A percentile compares a stretch with the other conserved stretches of the same genome.
phyloP scores from a whole-genome alignment of 768 basidiomycete genomes.

The Rubroboletus satanas region DNA sequence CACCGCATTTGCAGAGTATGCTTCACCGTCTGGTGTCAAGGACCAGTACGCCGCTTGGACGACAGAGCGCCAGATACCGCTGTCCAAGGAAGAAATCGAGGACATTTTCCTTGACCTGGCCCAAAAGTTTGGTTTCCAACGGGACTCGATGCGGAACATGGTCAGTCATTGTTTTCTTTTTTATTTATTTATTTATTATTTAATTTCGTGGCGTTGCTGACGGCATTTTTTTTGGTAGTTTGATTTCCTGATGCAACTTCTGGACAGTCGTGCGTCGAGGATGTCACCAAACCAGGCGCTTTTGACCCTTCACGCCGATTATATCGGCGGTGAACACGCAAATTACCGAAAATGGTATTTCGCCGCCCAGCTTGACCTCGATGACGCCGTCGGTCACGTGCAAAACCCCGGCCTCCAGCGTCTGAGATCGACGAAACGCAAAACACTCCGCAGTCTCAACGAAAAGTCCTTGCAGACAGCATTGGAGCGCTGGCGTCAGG shows the following conservation, averaged over 20 bases:
- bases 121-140: slow-evolving; percentile 98
- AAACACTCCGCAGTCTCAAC: slow-evolving; percentile 50
- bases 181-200: not conserved
- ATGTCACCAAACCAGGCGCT: slow-evolving; percentile 97
- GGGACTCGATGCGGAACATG: slow-evolving; percentile 95
- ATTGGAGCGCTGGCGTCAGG: slow-evolving; percentile 90
- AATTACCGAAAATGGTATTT: slow-evolving; percentile 99
- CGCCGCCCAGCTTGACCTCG: slow-evolving; percentile 96
- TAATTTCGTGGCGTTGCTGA: slow-evolving; percentile 4
- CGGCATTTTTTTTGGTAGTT: slow-evolving; percentile 47
- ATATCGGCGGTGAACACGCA: slow-evolving; percentile 96
- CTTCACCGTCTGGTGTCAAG: slow-evolving; percentile 48
- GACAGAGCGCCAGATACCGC: slow-evolving; percentile 86
- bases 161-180: slow-evolving; percentile 37
- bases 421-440: slow-evolving; percentile 67
- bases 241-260: slow-evolving; percentile 95
- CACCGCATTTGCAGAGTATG: slow-evolving; percentile 67
- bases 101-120: slow-evolving; percentile 96
- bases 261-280: slow-evolving; percentile 94
- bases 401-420: slow-evolving; percentile 90
- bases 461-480: slow-evolving; percentile 76
- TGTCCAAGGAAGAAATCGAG: slow-evolving; percentile 99
- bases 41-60: slow-evolving; percentile 97
- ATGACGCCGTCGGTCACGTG: slow-evolving; percentile 89
- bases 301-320: slow-evolving; percentile 94